A percentile compares a stretch with the other conserved stretches of the same genome.
Conservation (phyloP, 495 filamentous ascomycete species). For the Pyrenula aspistea region DNA sequence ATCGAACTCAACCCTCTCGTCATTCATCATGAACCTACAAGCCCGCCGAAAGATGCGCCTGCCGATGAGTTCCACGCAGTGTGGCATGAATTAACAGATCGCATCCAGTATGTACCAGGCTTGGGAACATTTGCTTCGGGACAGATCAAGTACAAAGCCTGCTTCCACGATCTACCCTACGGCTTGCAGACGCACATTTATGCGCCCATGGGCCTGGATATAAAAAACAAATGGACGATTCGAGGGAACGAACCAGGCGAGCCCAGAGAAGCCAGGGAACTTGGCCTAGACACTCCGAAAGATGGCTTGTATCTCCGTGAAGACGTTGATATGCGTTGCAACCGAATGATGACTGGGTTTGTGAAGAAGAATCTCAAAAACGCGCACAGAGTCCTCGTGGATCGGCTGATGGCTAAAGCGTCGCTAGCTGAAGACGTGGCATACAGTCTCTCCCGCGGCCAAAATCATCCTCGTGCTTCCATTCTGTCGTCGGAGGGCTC, state of each 20-base stretch:
- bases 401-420: constrained; percentile 50
- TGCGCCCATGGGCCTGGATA: constrained; percentile 55
- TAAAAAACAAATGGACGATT: constrained; percentile 57
- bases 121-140: constrained; percentile 35
- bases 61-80: constrained; percentile 53
- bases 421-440: constrained; percentile 7
- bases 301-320: constrained; percentile 63
- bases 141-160: constrained; percentile 60
- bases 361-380: constrained; percentile 68
- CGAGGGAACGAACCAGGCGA: constrained; percentile 50
- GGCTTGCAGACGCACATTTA: constrained; percentile 68
- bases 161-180: constrained; percentile 56
- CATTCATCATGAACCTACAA: constrained; percentile 50
- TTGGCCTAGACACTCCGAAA: constrained; percentile 36
- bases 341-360: constrained; percentile 56
- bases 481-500: not conserved
- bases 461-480: not conserved
- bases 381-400: constrained; percentile 52
- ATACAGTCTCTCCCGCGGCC: not conserved
- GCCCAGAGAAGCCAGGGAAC: constrained; percentile 40
- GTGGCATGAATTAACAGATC: constrained; percentile 57
- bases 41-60: constrained; percentile 45
- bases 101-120: constrained; percentile 61
- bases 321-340: constrained; percentile 67
- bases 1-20: constrained; percentile 76